Base-by-base conservation (phyloP, 2,329 filamentous ascomycete species). In the Didymella sp. region DNA sequence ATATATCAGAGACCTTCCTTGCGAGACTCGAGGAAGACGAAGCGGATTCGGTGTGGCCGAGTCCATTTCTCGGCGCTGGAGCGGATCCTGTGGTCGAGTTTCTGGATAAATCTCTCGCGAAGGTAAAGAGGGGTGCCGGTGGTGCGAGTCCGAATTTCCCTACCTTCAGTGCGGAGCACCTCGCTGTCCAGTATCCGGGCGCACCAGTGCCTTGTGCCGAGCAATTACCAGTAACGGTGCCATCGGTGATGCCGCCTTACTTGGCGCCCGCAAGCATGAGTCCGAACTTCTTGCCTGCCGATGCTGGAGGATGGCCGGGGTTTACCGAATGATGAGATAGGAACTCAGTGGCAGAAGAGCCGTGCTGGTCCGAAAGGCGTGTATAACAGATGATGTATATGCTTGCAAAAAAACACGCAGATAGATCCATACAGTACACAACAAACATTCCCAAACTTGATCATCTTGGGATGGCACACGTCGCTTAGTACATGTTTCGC, bases 241-340 rank as follows among this genome's bases (percentile, higher is more conserved):
- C 21, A 9, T n/a, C 35, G 22, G 41, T 19, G 7, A 17, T 28
- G 28, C 17, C 22, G 43, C 35, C 58, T 8, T 40, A 48, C 11
- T 15, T 56, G 17, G 43, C 38, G 21, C 53, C 51, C 7, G 49
- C 51, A 4, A 38, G 52, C 3, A 54, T 52, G n/a, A 60, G 57
- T 27, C 62, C 64, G 11, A 66, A 67, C 21, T 64, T 61, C 17
- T 11, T 31, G 11, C 35, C 59, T n/a, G 40, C 51, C 12, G 46
- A 44, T 19, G 40, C 21, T 11, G 15, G 15, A 3, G 45, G 15
- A 2, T 43, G 45, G 44, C 5, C 22, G 1, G n/a, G 13, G 41
- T 3, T 19, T 12, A n/a, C n/a, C n/a, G n/a, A n/a, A n/a, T n/a
- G n/a, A n/a, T n/a, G n/a, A n/a, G n/a, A n/a, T n/a, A n/a, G n/a